These are phyloP conservation scores for Eutrema salsugineum DNA, from an alignment of 441 rosid species.

Conservation along the genomic window DNA sequence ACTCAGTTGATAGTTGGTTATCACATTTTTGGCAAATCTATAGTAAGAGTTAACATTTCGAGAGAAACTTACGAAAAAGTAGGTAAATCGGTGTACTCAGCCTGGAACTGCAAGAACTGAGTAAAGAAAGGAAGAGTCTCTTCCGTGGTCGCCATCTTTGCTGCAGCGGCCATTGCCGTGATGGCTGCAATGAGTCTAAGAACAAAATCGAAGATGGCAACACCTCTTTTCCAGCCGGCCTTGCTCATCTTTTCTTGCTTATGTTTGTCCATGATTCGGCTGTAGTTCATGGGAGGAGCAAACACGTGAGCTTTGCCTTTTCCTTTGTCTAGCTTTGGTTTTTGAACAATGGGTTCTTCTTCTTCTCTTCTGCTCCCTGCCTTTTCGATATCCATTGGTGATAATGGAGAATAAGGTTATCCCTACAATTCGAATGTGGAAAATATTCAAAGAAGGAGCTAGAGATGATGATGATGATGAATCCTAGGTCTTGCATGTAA, in stretches of 20 bases:
- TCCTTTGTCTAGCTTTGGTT: slow-evolving; percentile 25
- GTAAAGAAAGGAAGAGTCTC: slow-evolving; percentile 85
- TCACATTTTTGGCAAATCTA: not conserved
- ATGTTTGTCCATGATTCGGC: slow-evolving; percentile 20
- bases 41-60: not conserved
- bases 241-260: slow-evolving; percentile 19
- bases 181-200: slow-evolving; percentile 57
- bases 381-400: slow-evolving; percentile 33
- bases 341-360: slow-evolving; percentile 34
- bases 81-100: slow-evolving; percentile 60
- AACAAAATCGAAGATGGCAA: slow-evolving; percentile 59
- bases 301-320: slow-evolving; percentile 49
- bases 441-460: not conserved
- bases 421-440: not conserved
- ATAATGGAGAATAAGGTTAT: not conserved
- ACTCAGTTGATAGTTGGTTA: not conserved
- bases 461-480: slow-evolving; percentile 3
- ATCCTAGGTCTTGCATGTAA: not conserved
- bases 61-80: slow-evolving; percentile 43
- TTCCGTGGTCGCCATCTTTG: slow-evolving; percentile 57
- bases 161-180: slow-evolving; percentile 60
- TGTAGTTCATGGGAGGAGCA: slow-evolving; percentile 36
- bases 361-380: slow-evolving; percentile 30
- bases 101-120: slow-evolving; percentile 84
- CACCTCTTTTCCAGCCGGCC: slow-evolving; percentile 51